Base-by-base conservation (phyloP, 225 moss, liverwort and hornwort genomes). In the Polytrichum commune region DNA sequence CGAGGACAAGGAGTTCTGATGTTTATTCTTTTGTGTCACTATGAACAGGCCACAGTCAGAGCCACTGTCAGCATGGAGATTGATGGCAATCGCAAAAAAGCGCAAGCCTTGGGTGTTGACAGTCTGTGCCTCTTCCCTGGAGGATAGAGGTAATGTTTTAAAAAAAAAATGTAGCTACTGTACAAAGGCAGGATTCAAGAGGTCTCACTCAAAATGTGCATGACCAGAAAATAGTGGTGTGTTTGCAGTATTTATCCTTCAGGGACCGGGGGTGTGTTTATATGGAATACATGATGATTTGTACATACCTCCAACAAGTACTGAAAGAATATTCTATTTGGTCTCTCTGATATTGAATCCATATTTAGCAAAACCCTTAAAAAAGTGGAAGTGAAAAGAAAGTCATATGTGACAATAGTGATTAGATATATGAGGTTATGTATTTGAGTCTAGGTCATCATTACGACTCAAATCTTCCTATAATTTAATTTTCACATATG, bases 51-150 rank as follows among this genome's bases (percentile, higher is more conserved):
- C 46, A 46, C 58, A 58, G 9, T 20, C 22, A 58, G 22, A 58
- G 79, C 70, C 53, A 7, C 79, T 72, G 64, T 76, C 73, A 73
- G 70, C 64, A 6, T 69, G 79, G 79, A 79, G 75, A 65, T 55
- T 72, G 69, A 64, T 64, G 57, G 53, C 63, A 24, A 55, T 66
- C 70, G 1, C 69, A 65, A 72, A 73, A 30, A 65, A 29, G 75
- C 75, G 77, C 71, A 82, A 82, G 78, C 77, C 61, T 65, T 76
- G 73, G 68, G 77, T 70, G 64, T 62, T 71, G 24, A 62, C 63
- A 19, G 55, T 68, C 60, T 75, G 77, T 71, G 82, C 84, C 73
- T 82, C 73, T 73, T 75, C 82, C n/a, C 84, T 71, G 62, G 82
- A 76, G 60, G 74, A 55, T 25, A 33, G 38, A 27, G 71, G 71